Conservation (phyloP, 176 grass and related monocot species). For the Dendrocalamus sinicus region DNA sequence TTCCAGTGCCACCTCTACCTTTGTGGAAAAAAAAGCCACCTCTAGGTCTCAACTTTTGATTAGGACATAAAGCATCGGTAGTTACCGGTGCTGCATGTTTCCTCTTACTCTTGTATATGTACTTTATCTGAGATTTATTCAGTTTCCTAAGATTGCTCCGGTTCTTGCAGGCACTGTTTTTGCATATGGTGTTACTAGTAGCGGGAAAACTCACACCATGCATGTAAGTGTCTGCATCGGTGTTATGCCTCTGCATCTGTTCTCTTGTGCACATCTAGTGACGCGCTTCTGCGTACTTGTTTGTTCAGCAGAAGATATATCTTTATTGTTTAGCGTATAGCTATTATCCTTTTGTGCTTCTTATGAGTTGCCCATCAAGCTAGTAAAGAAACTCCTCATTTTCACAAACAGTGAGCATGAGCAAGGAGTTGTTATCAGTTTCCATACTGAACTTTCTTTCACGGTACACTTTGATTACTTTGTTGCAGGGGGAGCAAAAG, state of each 20-base stretch:
- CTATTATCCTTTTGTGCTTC: background rate
- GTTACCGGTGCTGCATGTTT: background rate
- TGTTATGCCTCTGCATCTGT: slow-evolving; percentile 20
- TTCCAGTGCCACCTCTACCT: background rate
- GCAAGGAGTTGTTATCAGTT: slow-evolving; percentile 9
- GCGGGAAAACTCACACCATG: slow-evolving; percentile 99
- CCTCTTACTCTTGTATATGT: slow-evolving; percentile 15
- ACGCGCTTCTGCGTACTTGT: slow-evolving; percentile 10
- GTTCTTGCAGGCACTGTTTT: slow-evolving; percentile 89
- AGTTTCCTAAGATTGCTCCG: slow-evolving; percentile 20
- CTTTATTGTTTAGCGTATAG: slow-evolving; percentile 33
- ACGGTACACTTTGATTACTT: slow-evolving; percentile 11
- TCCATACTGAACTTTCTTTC: slow-evolving; percentile 17
- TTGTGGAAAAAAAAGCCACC: background rate
- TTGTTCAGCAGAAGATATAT: slow-evolving; percentile 23
- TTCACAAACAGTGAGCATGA: background rate
- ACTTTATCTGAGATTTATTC: slow-evolving; percentile 13
- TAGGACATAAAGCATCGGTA: slow-evolving; percentile 21
- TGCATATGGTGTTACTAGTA: slow-evolving; percentile 99
- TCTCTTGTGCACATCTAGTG: background rate
- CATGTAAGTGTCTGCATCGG: slow-evolving; percentile 71
- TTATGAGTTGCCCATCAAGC: slow-evolving; percentile 30
- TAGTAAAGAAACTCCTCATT: slow-evolving; percentile 12
- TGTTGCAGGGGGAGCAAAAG: slow-evolving; percentile 90
- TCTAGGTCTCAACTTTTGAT: slow-evolving; percentile 15